These are phyloP conservation scores for Diaporthe destruens DNA, from an alignment of 2,329 filamentous ascomycete species.

Conservation along the genomic window DNA sequence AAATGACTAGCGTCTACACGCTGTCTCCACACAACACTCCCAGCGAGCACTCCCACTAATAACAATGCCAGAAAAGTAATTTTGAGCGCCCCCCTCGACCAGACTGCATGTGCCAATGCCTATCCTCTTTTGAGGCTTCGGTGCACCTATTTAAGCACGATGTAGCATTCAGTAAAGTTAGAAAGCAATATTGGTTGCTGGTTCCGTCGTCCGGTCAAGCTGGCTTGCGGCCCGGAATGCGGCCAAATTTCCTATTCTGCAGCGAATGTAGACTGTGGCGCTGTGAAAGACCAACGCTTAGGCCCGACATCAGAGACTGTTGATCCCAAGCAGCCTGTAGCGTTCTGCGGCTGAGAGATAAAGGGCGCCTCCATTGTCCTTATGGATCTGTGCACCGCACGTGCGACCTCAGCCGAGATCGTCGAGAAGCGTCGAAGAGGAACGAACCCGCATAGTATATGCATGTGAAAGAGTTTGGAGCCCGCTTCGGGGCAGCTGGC, in stretches of 20 bases:
- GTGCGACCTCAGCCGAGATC: not conserved
- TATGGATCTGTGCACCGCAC: conserved; percentile 13
- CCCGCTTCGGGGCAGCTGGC: not conserved
- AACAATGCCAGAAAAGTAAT: too few species aligned
- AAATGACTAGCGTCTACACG: too few species aligned
- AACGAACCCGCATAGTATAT: not conserved
- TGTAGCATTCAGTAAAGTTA: too few species aligned
- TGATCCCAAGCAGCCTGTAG: not conserved
- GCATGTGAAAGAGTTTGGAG: not conserved
- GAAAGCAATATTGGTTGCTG: too few species aligned
- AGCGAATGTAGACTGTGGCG: not conserved
- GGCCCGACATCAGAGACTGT: not conserved
- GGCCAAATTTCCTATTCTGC: not conserved
- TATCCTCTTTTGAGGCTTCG: too few species aligned
- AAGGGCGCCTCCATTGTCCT: conserved; percentile 10
- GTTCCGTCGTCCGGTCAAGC: not conserved
- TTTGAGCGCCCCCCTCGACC: too few species aligned
- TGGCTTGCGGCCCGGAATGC: not conserved
- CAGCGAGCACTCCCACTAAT: too few species aligned
- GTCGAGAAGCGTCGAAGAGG: not conserved
- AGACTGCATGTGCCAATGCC: too few species aligned
- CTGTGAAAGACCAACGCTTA: not conserved
- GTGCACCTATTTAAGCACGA: too few species aligned
- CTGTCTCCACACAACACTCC: too few species aligned
- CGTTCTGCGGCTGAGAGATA: conserved; percentile 11